Percentiles rank a stretch among this genome's conserved stretches.
phyloP scores from a whole-genome alignment of 805 yeast genomes.

The Tetrapisispora arboricola region DNA sequence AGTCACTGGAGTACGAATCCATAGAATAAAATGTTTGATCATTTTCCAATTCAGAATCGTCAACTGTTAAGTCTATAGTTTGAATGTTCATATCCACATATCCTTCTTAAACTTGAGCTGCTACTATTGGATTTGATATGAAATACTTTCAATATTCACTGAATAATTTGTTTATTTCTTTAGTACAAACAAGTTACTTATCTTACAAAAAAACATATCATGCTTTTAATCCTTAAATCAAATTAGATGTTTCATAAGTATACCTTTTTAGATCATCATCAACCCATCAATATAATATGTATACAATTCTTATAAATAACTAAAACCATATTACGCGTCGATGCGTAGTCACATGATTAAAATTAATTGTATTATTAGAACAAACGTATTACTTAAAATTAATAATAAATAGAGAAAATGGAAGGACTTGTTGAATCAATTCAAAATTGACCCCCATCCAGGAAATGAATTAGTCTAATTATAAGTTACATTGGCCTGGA shows the following conservation, averaged over 20 bases:
- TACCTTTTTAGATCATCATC: background rate
- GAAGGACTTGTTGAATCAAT: no score
- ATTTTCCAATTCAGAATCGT: constrained; percentile 1
- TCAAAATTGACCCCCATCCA: background rate
- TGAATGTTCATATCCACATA: background rate
- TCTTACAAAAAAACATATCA: no score
- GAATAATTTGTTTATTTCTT: no score
- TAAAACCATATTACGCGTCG: background rate
- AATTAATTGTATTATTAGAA: no score
- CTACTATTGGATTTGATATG: no score
- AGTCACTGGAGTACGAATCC: background rate
- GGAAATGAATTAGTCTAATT: background rate
- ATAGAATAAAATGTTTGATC: constrained; percentile 1
- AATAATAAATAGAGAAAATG: no score
- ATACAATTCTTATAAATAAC: background rate
- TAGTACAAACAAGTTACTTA: no score
- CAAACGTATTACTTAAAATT: no score
- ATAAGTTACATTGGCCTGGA: constrained; percentile 59
- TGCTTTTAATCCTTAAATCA: no score
- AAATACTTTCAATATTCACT: no score
- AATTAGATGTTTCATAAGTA: background rate
- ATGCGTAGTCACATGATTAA: background rate
- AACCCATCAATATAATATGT: no score
- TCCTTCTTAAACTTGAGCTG: no score
- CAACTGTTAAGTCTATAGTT: constrained; percentile 1